Conservation (phyloP, 371 early-diverging fungal species). For the Mortierella sp. region DNA sequence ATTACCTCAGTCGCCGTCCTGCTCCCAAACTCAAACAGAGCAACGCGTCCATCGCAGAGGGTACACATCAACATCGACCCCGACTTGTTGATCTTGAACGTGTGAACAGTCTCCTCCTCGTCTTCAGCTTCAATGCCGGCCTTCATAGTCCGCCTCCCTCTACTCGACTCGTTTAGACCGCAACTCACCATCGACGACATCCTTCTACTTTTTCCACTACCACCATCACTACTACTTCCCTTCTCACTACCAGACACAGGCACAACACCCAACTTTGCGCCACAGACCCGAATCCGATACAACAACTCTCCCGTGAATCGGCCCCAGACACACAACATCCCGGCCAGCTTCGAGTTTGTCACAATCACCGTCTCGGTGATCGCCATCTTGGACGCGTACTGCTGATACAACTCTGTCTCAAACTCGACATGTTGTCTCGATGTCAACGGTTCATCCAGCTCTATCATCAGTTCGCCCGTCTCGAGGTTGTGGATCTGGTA, state of each 20-base stretch:
- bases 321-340: constrained; percentile 43
- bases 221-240: neutral
- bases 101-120: constrained; percentile 16
- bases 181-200: neutral
- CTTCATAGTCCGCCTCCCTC: neutral
- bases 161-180: neutral
- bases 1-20: neutral
- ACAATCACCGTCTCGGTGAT: constrained; percentile 35
- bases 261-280: no score
- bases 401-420: constrained; percentile 29
- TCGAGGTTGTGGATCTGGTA: constrained; percentile 27
- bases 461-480: constrained; percentile 23
- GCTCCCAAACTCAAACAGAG: constrained; percentile 32
- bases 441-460: constrained; percentile 40
- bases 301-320: constrained; percentile 20
- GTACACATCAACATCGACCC: constrained; percentile 44
- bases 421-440: constrained; percentile 33
- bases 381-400: constrained; percentile 30
- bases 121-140: neutral
- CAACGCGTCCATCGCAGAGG: constrained; percentile 37
- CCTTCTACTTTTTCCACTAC: no score
- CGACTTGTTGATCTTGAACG: constrained; percentile 28
- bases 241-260: no score
- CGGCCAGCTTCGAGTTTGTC: constrained; percentile 37
- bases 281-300: constrained; percentile 26